A percentile compares a stretch with the other conserved stretches of the same genome.
Evolutionary conservation across 768 basidiomycete species (phyloP).

Genomic region (Tylopilus subfusipes): DNA sequence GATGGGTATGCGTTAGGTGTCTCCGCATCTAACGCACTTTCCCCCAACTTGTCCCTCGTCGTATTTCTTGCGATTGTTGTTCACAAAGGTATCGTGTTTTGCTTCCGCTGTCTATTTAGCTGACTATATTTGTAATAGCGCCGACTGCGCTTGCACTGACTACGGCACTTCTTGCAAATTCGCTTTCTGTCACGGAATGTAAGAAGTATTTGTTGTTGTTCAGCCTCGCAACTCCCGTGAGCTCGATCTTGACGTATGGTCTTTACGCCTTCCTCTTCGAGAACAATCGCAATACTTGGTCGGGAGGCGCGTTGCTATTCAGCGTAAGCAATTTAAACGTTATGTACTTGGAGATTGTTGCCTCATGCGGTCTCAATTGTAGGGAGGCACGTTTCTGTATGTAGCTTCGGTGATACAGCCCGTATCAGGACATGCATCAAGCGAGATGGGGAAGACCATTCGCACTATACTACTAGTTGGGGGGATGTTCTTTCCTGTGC

Average conservation of each 20-base stretch:
- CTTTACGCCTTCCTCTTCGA: slow-evolving; percentile 50
- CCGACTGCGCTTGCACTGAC: slow-evolving; percentile 90
- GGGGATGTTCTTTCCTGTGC: slow-evolving; percentile 72
- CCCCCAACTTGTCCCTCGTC: slow-evolving; percentile 63
- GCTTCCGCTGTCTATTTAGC: not conserved
- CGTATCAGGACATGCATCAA: slow-evolving; percentile 48
- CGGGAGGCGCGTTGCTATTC: slow-evolving; percentile 75
- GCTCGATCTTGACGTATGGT: slow-evolving; percentile 73
- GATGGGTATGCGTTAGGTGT: slow-evolving; percentile 94
- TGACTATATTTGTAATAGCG: slow-evolving; percentile 44
- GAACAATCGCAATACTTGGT: slow-evolving; percentile 46
- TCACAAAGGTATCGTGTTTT: slow-evolving; percentile 68
- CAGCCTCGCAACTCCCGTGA: slow-evolving; percentile 77
- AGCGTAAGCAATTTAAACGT: slow-evolving; percentile 53
- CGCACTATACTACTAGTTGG: slow-evolving; percentile 53
- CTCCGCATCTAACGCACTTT: slow-evolving; percentile 46
- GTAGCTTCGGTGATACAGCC: slow-evolving; percentile 90
- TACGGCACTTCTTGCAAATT: slow-evolving; percentile 74
- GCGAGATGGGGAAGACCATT: slow-evolving; percentile 42
- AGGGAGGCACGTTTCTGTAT: slow-evolving; percentile 94
- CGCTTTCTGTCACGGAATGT: slow-evolving; percentile 65
- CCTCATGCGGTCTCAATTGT: slow-evolving; percentile 1
- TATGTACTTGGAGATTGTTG: not conserved
- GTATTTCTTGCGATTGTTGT: slow-evolving; percentile 89
- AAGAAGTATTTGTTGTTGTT: slow-evolving; percentile 75